Conservation (phyloP, 1,139 yeast species). For the Blastobotrys arbuscula region DNA sequence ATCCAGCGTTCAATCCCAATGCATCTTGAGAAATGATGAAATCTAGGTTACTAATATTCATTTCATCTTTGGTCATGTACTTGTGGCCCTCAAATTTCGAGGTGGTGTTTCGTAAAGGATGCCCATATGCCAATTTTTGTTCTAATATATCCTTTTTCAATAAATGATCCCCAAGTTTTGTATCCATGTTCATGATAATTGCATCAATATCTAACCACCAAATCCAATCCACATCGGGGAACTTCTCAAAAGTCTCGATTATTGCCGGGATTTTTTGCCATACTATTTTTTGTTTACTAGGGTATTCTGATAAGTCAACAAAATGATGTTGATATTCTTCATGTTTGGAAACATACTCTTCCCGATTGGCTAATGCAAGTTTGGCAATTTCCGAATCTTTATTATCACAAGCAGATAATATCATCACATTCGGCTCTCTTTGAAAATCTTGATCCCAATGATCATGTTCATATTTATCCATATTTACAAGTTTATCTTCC, state of each 20-base stretch:
- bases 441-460: not conserved
- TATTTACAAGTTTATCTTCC: not conserved
- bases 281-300: conserved; percentile 17
- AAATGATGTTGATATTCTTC: conserved; percentile 31
- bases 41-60: conserved; percentile 24
- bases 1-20: conserved; percentile 36
- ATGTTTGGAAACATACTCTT: conserved; percentile 31
- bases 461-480: not conserved
- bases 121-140: conserved; percentile 24
- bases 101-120: conserved; percentile 22
- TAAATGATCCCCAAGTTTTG: conserved; percentile 31
- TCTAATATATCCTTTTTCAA: conserved; percentile 28
- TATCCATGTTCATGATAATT: conserved; percentile 19
- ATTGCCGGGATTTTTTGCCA: conserved; percentile 32
- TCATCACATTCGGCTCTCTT: conserved; percentile 22
- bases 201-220: conserved; percentile 33
- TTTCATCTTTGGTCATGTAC: conserved; percentile 15
- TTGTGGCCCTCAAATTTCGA: conserved; percentile 23
- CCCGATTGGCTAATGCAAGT: conserved; percentile 30
- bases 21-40: conserved; percentile 30
- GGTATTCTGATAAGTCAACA: conserved; percentile 26
- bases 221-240: conserved; percentile 33
- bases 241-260: conserved; percentile 24
- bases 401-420: conserved; percentile 32
- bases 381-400: conserved; percentile 24